phyloP scores from a whole-genome alignment of 805 yeast genomes.

The Yamadazyma olivae region DNA sequence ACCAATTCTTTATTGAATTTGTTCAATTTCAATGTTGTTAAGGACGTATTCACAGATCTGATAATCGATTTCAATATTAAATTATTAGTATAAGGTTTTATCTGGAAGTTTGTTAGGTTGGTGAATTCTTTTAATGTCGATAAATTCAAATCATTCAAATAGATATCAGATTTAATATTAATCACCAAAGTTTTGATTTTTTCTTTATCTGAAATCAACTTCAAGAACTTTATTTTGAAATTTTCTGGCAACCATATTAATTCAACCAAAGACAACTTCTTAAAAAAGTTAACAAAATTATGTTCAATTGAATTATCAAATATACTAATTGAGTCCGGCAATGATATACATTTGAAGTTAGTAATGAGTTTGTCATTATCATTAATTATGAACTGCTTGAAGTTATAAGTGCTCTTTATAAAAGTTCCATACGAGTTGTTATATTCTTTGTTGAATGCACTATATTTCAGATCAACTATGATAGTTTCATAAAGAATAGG shows the following conservation, averaged over 20 bases:
- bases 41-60: neutral
- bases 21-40: conserved; percentile 12
- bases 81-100: conserved; percentile 1
- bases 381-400: conserved; percentile 32
- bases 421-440: conserved; percentile 4
- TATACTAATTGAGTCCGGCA: conserved; percentile 43
- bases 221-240: conserved; percentile 25
- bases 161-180: conserved; percentile 23
- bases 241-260: conserved; percentile 31
- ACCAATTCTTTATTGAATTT: conserved; percentile 16
- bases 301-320: conserved; percentile 28
- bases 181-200: conserved; percentile 23
- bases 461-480: conserved; percentile 36
- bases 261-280: conserved; percentile 20
- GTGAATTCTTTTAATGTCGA: neutral
- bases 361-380: conserved; percentile 14
- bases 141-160: neutral
- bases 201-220: conserved; percentile 26
- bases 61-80: neutral
- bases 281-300: conserved; percentile 24
- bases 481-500: conserved; percentile 37
- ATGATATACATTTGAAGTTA: conserved; percentile 27
- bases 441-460: conserved; percentile 29
- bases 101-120: conserved; percentile 2
- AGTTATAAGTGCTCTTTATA: conserved; percentile 30